Evolutionary conservation across 768 basidiomycete genomes (phyloP), one percentile per base, ranked within the genome.

Genomic region (Trametes meyenii): DNA sequence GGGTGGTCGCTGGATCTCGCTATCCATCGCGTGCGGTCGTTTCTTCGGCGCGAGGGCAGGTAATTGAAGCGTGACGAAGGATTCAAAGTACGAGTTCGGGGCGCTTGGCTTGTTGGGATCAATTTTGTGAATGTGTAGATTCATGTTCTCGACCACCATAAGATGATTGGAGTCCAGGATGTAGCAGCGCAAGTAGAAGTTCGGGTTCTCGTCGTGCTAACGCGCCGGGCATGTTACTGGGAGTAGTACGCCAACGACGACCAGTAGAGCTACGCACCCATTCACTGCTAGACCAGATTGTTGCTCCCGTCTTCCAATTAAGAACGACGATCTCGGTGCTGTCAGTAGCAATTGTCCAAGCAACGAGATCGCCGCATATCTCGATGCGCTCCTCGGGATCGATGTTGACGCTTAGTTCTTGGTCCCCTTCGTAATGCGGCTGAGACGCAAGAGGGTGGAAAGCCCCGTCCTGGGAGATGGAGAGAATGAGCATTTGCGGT

Each of bases 261-360:
- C 17, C 4, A 4, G 1, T 16, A 29, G 1, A 1, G 38, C 7
- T 19, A 43, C 49, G 17, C n/a, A 58, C 57, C 49, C 49, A 58
- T 43, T 50, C 40, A 29, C 57, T 48, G 17, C 10, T 19, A 3
- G 16, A 7, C 49, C 49, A 58, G n/a, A 58, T 19, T 7, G 44
- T 21, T 0, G 19, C 3, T 5, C 50, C 57, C 2, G 57, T 58
- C 57, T 58, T 50, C 57, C 57, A 58, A 40, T 58, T 58, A 5
- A 33, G n/a, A 3, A 58, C 57, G n/a, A 19, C 35, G 29, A 44
- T 23, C 1, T 50, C 38, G 16, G 39, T 19, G 39, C 10, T 19
- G 38, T 58, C 57, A 12, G 49, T 33, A 12, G 16, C 21, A 5
- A 58, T 26, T 5, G 39, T 50, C 57, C 57, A 58, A 2, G 29